Base-by-base conservation (phyloP, 139 green algal genomes). In the Closterium sp. region DNA sequence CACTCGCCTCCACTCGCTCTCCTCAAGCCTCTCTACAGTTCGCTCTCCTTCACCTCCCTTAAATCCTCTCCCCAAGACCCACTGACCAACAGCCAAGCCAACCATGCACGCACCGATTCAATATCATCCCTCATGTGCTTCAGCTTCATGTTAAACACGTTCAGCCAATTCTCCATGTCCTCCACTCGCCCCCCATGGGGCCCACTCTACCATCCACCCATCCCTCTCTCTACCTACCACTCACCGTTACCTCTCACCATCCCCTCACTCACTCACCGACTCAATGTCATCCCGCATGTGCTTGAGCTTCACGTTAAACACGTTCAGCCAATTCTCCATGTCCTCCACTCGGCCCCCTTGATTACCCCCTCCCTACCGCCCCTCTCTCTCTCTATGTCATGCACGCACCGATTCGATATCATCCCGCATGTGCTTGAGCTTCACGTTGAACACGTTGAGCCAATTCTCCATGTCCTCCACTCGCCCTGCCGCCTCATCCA, bases 401-500 rank as follows among this genome's bases (percentile, higher is more conserved):
- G 5, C 32, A 92, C 88, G 24, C 84, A 94, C 92, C 90, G 86
- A 34, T 19, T 93, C 93, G 27, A 95, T 95, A 10, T 95, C 93
- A n/a, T 91, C 29, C 0, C 93, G 29, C 93, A 95, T 95, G 93
- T 95, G 93, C 21, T 28, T 92, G 1, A 95, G 93, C 62, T 95
- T 95, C 24, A 94, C n/a, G 87, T 95, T 89, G 93, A 95, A 95
- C 9, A 95, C 42, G 31, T 86, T 27, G 30, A 95, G 70, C 87
- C 88, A 91, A 13, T 95, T 94, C 27, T 96, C 93, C 87, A 95
- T 93, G 93, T 95, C 92, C 28, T 95, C 31, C 87, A 95, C 30
- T n/a, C 84, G n/a, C 9, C 22, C 85, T 4, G 70, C 70, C 34
- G 93, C 93, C 19, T 30, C 88, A 29, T 95, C 93, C 70, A 95